Base-by-base conservation (phyloP, 345 rosid species). In the Raphanus sativus region DNA sequence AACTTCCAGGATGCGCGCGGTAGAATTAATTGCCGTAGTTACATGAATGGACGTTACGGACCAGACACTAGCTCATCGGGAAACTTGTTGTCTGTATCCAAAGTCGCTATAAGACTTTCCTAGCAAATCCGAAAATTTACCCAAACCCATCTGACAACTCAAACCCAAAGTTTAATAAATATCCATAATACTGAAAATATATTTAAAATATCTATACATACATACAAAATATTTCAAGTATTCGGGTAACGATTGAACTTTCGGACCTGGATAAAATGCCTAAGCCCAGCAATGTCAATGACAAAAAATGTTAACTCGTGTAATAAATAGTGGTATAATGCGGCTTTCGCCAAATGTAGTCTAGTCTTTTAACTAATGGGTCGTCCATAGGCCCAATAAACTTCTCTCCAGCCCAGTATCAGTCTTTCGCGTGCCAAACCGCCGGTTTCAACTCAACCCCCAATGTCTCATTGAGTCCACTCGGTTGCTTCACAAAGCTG, bases 391-490 rank as follows among this genome's bases (percentile, higher is more conserved):
- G 63, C 79, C 74, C 26, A 40, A 16, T 36, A 5, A 0, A 7
- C 4, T 24, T 62, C 21, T 9, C 1, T 0, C 6, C 16, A 69
- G 69, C 70, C 70, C 63, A 61, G 24, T 62, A 2, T 0, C 6
- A 36, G 21, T 38, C 62, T 11, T 32, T 68, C 9, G 36, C 17
- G n/a, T 68, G 45, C 58, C 21, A 56, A 26, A 7, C 67, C 67
- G 63, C 28, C 24, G 8, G 21, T 38, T 36, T 38, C 56, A 50
- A 25, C 75, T 34, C 75, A 45, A 50, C 21, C 63, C 24, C 52
- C 45, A 28, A 60, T 58, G 48, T 26, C 60, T 67, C 52, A 29
- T 54, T 50, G 74, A 76, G 69, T 69, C 63, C 25, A 69, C 69
- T 76, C 63, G 75, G n/a, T 50, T 50, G 12, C 52, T 32, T 59